Conservation (phyloP, 352 stramenopile genomes). For the Phytophthora agathidicida region DNA sequence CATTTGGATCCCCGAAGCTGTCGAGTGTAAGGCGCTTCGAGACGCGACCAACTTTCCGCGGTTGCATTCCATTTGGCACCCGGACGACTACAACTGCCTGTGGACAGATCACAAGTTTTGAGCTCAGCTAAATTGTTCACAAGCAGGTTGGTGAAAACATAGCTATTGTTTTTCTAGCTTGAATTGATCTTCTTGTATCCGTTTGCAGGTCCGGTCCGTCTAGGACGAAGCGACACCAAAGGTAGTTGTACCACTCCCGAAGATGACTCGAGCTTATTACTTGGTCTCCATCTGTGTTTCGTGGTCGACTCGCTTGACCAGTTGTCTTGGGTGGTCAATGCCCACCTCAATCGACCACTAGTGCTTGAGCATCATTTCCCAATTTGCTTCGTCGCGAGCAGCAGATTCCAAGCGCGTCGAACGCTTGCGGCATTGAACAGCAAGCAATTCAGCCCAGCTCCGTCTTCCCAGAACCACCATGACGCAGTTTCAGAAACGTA, state of each 20-base stretch:
- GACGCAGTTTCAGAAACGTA: neutral
- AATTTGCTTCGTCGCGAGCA: slow-evolving; percentile 14
- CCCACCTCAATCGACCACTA: neutral
- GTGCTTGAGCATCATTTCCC: slow-evolving; percentile 23
- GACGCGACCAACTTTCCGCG: slow-evolving; percentile 45
- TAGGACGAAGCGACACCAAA: slow-evolving; percentile 8
- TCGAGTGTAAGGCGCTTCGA: slow-evolving; percentile 50
- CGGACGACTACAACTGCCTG: slow-evolving; percentile 69
- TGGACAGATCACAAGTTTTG: slow-evolving; percentile 63
- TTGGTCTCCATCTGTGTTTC: slow-evolving; percentile 6
- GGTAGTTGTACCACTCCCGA: neutral
- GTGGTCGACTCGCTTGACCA: slow-evolving; percentile 4
- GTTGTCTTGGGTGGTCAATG: slow-evolving; percentile 4
- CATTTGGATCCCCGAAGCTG: slow-evolving; percentile 55
- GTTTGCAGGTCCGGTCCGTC: neutral
- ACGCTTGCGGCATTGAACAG: slow-evolving; percentile 17
- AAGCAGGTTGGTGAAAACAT: neutral
- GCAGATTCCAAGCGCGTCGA: no score
- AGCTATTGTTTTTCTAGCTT: neutral
- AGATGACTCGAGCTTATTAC: slow-evolving; percentile 8
- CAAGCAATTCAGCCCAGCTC: no score
- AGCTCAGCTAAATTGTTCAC: slow-evolving; percentile 6
- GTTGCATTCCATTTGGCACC: slow-evolving; percentile 62
- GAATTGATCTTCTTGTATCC: neutral
- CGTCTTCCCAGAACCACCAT: neutral